phyloP scores from a whole-genome alignment of 1,139 yeast genomes.

The Debaryomyces nepalensis region DNA sequence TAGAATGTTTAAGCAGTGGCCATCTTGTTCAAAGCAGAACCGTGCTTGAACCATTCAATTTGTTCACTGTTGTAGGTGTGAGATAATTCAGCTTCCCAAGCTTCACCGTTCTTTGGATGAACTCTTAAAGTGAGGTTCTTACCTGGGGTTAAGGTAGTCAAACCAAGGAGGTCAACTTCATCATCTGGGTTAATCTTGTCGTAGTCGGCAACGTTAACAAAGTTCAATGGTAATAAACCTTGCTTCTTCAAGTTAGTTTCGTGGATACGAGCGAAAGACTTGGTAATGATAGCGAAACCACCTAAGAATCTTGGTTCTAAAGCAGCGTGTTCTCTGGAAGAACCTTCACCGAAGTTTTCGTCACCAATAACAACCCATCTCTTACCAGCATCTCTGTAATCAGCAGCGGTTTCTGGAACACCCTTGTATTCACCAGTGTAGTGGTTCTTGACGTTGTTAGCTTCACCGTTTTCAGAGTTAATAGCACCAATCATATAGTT shows the following conservation, averaged over 20 bases:
- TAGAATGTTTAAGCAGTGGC: constrained; percentile 50
- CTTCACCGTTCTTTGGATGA: constrained; percentile 82
- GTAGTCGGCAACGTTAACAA: constrained; percentile 84
- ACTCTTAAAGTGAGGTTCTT: constrained; percentile 85
- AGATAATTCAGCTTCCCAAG: constrained; percentile 88
- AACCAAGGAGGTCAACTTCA: constrained; percentile 85
- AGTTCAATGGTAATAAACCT: constrained; percentile 87
- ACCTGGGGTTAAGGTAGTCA: constrained; percentile 90
- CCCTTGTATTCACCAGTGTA: constrained; percentile 92
- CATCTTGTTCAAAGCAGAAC: constrained; percentile 99
- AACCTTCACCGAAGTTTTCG: constrained; percentile 99
- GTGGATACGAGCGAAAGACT: constrained; percentile 95
- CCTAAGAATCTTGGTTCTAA: constrained; percentile 99
- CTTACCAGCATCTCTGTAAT: constrained; percentile 90
- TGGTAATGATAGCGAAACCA: constrained; percentile 95
- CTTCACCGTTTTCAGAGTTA: constrained; percentile 95
- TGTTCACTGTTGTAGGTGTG: constrained; percentile 97
- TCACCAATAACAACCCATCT: constrained; percentile 99
- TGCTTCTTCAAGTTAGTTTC: constrained; percentile 57
- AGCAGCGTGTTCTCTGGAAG: constrained; percentile 99
- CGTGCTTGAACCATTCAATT: constrained; percentile 98
- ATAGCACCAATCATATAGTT: constrained; percentile 99
- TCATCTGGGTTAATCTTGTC: constrained; percentile 93
- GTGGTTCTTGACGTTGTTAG: constrained; percentile 87
- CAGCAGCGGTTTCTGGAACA: constrained; percentile 95